Percentiles rank a stretch among this genome's conserved stretches.
Conservation (phyloP, 345 rosid species). For the Stellera chamaejasme region DNA sequence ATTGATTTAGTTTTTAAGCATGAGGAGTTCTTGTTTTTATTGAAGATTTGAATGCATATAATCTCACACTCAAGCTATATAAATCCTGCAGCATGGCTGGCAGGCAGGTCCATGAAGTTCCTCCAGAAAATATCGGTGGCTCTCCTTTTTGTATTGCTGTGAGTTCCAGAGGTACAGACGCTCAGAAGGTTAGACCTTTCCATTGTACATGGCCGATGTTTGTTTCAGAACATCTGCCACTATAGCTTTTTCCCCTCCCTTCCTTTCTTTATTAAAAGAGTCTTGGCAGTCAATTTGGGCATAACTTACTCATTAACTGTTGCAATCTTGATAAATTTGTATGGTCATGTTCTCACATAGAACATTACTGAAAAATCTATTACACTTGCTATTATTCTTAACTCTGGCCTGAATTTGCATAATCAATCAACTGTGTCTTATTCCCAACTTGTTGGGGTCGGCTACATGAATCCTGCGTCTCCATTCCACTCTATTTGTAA, state of each 20-base stretch:
- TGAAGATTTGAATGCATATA: conserved; percentile 8
- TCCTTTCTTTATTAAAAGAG: no score
- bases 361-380: no score
- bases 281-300: no score
- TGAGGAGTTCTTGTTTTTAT: conserved; percentile 6
- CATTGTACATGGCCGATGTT: conserved; percentile 8
- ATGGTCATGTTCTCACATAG: no score
- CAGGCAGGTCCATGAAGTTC: conserved; percentile 81
- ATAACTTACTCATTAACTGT: no score
- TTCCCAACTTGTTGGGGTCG: no score
- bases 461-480: no score
- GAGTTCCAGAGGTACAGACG: conserved; percentile 66
- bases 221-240: not conserved
- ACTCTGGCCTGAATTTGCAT: not conserved
- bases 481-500: no score
- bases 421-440: no score
- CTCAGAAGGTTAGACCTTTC: conserved; percentile 50
- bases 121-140: conserved; percentile 71
- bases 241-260: no score
- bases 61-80: conserved; percentile 1
- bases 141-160: conserved; percentile 78
- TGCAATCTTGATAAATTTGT: no score
- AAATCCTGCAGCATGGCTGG: conserved; percentile 82
- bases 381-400: no score
- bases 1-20: conserved; percentile 14